phyloP scores from a whole-genome alignment of 2,329 filamentous ascomycete genomes.

The Conoideocrella luteorostrata region DNA sequence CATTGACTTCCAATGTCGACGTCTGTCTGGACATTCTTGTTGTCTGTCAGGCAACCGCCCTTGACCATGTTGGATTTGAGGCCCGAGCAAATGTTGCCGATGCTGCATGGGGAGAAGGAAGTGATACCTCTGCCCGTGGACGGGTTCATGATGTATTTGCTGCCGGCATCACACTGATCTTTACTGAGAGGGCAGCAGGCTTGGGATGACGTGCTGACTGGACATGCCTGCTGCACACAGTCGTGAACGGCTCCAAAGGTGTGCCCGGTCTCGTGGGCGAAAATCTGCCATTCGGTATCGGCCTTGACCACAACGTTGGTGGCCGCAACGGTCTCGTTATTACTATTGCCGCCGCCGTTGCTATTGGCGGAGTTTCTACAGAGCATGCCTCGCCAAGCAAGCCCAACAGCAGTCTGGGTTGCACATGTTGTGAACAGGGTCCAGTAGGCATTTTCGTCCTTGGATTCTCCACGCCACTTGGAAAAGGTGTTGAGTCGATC shows the following conservation, averaged over 20 bases:
- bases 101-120: constrained; percentile 77
- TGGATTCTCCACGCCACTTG: constrained; percentile 70
- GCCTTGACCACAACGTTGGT: constrained; percentile 87
- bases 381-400: constrained; percentile 88
- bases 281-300: constrained; percentile 84
- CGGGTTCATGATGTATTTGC: constrained; percentile 93
- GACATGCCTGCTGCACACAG: constrained; percentile 66
- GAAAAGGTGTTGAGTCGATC: constrained; percentile 84
- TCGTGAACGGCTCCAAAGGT: constrained; percentile 96
- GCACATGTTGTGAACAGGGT: constrained; percentile 77
- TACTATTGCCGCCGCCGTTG: constrained; percentile 40
- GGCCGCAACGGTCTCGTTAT: constrained; percentile 68
- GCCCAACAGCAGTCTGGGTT: constrained; percentile 77
- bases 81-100: constrained; percentile 91
- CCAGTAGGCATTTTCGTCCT: constrained; percentile 88
- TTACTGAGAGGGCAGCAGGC: constrained; percentile 74
- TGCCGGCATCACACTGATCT: constrained; percentile 64
- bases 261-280: constrained; percentile 90
- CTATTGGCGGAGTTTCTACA: constrained; percentile 57
- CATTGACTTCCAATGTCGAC: constrained; percentile 79
- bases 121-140: constrained; percentile 69
- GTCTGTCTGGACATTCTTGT: constrained; percentile 75
- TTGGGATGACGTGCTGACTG: constrained; percentile 46
- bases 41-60: constrained; percentile 72
- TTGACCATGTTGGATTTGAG: constrained; percentile 68